Evolutionary conservation across 768 basidiomycete genomes (phyloP).

Genomic region (Tricholoma hemisulphureum): DNA sequence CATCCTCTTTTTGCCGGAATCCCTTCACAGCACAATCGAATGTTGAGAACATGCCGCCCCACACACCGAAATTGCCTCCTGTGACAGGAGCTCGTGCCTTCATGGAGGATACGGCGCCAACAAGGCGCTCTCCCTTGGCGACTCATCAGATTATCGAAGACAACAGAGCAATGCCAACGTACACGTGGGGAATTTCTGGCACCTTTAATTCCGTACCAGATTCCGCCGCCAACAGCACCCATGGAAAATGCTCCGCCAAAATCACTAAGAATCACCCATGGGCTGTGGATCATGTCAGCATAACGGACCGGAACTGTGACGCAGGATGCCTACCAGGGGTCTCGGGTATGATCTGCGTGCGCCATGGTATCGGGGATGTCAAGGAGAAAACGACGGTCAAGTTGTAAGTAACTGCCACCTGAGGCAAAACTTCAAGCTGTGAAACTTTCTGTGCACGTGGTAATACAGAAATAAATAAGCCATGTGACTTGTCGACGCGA

Average conservation of each 20-base stretch:
- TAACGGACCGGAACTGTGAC: not conserved
- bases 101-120: slow-evolving; percentile 93
- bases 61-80: slow-evolving; percentile 94
- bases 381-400: slow-evolving; percentile 13
- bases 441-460: slow-evolving; percentile 38
- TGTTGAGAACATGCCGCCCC: slow-evolving; percentile 98
- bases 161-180: slow-evolving; percentile 21
- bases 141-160: slow-evolving; percentile 2
- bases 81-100: slow-evolving; percentile 98
- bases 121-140: slow-evolving; percentile 83
- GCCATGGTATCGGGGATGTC: slow-evolving; percentile 52
- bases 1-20: slow-evolving; percentile 94
- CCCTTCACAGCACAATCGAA: slow-evolving; percentile 99
- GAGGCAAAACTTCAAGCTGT: slow-evolving; percentile 10
- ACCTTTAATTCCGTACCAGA: slow-evolving; percentile 99
- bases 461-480: slow-evolving; percentile 3
- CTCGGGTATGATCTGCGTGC: slow-evolving; percentile 89
- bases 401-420: no score
- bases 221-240: slow-evolving; percentile 96
- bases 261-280: slow-evolving; percentile 98
- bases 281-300: slow-evolving; percentile 46
- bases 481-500: slow-evolving; percentile 34
- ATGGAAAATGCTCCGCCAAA: slow-evolving; percentile 97
- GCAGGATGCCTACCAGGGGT: slow-evolving; percentile 68
- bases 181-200: slow-evolving; percentile 95